A percentile compares a stretch with the other conserved stretches of the same genome.
Evolutionary conservation across 78 protist species (phyloP).

Genomic region (Guillardia theta): DNA sequence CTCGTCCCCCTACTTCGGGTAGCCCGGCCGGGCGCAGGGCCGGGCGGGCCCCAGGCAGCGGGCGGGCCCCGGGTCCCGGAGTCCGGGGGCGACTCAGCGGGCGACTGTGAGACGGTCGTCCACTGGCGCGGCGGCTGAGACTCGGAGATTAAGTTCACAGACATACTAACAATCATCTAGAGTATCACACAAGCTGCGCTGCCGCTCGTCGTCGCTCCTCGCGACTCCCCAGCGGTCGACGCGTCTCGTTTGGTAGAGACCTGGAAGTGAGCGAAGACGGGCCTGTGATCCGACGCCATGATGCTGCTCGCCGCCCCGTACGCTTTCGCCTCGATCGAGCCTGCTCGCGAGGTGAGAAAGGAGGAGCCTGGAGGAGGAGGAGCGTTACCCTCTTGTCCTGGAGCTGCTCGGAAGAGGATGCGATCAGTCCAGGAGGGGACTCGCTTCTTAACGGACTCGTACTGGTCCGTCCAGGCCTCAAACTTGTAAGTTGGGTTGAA

Average conservation of each 20-base stretch:
- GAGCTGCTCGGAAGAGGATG: neutral
- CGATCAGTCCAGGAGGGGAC: neutral
- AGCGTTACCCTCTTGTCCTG: neutral
- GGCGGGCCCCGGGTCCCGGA: too few species aligned
- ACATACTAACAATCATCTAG: too few species aligned
- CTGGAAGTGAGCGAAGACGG: neutral
- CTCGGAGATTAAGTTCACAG: too few species aligned
- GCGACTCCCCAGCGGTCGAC: neutral
- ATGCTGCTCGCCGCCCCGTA: neutral
- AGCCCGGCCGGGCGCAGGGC: too few species aligned
- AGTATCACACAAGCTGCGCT: neutral
- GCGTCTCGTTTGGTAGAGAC: neutral
- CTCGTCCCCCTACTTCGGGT: too few species aligned
- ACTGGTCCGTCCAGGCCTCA: neutral
- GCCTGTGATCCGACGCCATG: neutral
- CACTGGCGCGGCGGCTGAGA: too few species aligned
- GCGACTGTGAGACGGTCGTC: too few species aligned
- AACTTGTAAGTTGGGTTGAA: neutral
- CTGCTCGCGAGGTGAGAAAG: neutral
- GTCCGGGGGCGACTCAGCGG: too few species aligned
- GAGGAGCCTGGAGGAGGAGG: neutral
- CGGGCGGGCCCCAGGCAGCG: too few species aligned
- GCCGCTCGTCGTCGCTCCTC: neutral
- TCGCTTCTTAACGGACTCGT: neutral
- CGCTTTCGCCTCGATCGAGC: neutral